Conservation (phyloP, 2,329 filamentous ascomycete species). For the Parascedosporium putredinis region DNA sequence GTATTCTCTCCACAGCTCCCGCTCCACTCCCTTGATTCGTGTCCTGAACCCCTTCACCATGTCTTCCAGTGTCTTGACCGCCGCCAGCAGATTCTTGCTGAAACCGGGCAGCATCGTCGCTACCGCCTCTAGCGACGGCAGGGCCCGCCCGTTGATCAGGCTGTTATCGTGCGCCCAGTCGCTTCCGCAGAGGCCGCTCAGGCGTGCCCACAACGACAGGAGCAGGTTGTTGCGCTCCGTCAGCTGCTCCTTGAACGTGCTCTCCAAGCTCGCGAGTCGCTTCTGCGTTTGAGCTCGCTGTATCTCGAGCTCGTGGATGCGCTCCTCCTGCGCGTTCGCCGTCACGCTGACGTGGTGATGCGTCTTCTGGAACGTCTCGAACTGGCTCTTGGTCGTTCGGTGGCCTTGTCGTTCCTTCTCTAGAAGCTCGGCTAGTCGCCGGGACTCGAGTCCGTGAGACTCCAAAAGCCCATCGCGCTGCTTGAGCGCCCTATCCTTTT, state of each 20-base stretch:
- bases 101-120: constrained; percentile 79
- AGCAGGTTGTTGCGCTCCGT: constrained; percentile 82
- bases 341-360: constrained; percentile 81
- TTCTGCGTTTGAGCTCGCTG: constrained; percentile 67
- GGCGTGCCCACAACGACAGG: constrained; percentile 78
- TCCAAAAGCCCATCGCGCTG: constrained; percentile 84
- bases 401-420: constrained; percentile 83
- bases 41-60: constrained; percentile 68
- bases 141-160: constrained; percentile 72
- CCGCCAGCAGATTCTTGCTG: constrained; percentile 77
- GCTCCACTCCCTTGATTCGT: constrained; percentile 76
- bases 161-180: constrained; percentile 90
- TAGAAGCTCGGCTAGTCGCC: constrained; percentile 74
- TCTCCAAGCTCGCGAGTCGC: constrained; percentile 65
- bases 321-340: constrained; percentile 72
- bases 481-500: constrained; percentile 84
- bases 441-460: constrained; percentile 74
- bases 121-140: constrained; percentile 78
- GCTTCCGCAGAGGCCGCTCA: constrained; percentile 74
- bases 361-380: constrained; percentile 79
- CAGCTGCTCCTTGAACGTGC: constrained; percentile 75
- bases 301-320: constrained; percentile 79
- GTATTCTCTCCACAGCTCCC: constrained; percentile 84
- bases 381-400: constrained; percentile 76
- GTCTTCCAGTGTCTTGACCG: constrained; percentile 76